Evolutionary conservation across 2,329 filamentous ascomycete species (phyloP), one percentile per base, ranked within the genome.

Genomic region (Beauveria asiatica): DNA sequence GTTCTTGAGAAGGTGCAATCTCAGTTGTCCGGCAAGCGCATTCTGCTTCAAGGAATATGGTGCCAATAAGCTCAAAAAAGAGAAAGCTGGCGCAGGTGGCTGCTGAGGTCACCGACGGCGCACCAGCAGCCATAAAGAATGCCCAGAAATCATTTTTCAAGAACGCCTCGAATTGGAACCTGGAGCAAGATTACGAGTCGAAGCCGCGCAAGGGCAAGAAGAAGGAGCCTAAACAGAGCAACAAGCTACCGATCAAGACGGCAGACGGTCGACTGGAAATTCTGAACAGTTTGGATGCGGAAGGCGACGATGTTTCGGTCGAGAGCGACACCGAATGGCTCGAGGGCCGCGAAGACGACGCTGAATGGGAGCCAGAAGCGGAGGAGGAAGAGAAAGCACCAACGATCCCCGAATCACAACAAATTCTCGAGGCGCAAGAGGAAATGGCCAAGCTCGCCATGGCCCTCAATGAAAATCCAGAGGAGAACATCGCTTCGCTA

Each of bases 131-230:
- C 7, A 72, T 70, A 3, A 73, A 69, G 62, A 78, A 75, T 58
- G 73, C 78, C n/a, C 80, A 83, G 61, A 83, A 83, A 65, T 81
- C 83, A 58, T 92, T 92, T 72, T 83, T 90, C 75, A 83, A 84
- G 67, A 87, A 84, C 68, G 90, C 89, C 6, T 81, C 89, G 62
- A 87, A 85, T 74, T 97, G 93, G 92, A 86, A 96, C 69, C 81
- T 96, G 53, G 94, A 96, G 76, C 89, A 96, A 70, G 88, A 90
- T 72, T 97, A 97, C 78, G 92, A 96, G 73, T 83, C 83, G 63
- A 85, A 85, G 66, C 86, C 89, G 51, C 83, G 90, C 67, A 94
- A 94, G 72, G 87, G 84, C 69, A 90, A 88, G 73, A 90, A 91
- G 72, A 81, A 83, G 60, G 57, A 59, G 42, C 83, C 85, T 67